These are phyloP conservation scores for Talaromyces sp. DNA, from an alignment of 2,329 filamentous ascomycete genomes.

Conservation along the genomic window DNA sequence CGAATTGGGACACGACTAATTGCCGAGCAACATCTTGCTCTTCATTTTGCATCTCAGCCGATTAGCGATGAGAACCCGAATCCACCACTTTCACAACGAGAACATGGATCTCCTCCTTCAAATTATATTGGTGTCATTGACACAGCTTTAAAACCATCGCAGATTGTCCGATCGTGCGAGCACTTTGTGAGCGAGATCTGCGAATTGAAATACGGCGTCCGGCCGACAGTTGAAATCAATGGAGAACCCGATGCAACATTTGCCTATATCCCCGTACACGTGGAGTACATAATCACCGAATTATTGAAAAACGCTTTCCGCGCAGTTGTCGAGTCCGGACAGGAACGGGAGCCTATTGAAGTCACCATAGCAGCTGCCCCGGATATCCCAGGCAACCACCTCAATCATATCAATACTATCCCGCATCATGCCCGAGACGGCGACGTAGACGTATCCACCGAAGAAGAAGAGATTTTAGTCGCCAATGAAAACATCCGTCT, in stretches of 20 bases:
- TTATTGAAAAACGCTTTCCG: slow-evolving; percentile 95
- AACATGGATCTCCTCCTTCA: slow-evolving; percentile 28
- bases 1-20: slow-evolving; percentile 91
- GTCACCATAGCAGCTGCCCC: slow-evolving; percentile 79
- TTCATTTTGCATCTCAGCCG: slow-evolving; percentile 71
- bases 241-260: slow-evolving; percentile 85
- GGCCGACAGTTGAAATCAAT: slow-evolving; percentile 73
- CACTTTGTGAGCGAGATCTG: slow-evolving; percentile 93
- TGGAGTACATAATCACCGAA: slow-evolving; percentile 96
- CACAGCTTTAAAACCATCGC: slow-evolving; percentile 75
- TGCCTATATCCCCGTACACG: slow-evolving; percentile 88
- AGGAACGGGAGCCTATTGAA: slow-evolving; percentile 74
- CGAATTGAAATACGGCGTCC: slow-evolving; percentile 88
- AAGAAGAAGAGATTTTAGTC: slow-evolving; percentile 24
- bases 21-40: slow-evolving; percentile 91
- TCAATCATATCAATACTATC: slow-evolving; percentile 36
- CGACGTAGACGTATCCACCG: slow-evolving; percentile 15
- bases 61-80: slow-evolving; percentile 56
- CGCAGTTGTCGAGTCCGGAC: slow-evolving; percentile 80
- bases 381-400: slow-evolving; percentile 39
- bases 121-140: slow-evolving; percentile 95
- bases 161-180: slow-evolving; percentile 77
- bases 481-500: slow-evolving; percentile 30
- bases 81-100: slow-evolving; percentile 18
- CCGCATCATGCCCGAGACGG: slow-evolving; percentile 34